Evolutionary conservation across 2,329 filamentous ascomycete species (phyloP), one percentile per base, ranked within the genome.

Genomic region (Cordyceps javanica): DNA sequence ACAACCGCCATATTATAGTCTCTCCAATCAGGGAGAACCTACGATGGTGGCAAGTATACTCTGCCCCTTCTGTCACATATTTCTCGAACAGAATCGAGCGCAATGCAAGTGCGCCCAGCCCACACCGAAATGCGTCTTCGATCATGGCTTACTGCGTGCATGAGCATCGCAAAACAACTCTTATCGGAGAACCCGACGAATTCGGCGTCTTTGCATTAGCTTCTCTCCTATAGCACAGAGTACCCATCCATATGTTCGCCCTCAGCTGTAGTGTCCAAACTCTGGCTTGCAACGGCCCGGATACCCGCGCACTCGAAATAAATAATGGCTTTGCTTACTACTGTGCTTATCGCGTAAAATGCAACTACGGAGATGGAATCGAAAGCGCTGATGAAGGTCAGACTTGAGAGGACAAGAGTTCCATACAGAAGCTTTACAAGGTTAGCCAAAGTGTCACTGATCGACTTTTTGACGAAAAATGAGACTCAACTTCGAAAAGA

Each of bases 321-420:
- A 10, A 55, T 11, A 16, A 55, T 39, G 21, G 52, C 52, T 21
- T 38, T 55, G 34, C 41, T 48, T 9, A 34, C 42, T 28, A 55
- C 30, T 23, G 52, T 39, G 42, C 52, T 55, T 3, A 55, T 21
- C 9, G 52, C 41, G 23, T 46, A 55, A 5, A 25, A 55, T 5
- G 41, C 52, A 10, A 55, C 52, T 19, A 48, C 41, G 8, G 23
- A 3, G 41, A 55, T 55, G 19, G 52, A 46, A 19, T 55, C 42
- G 32, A 55, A 55, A 30, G 52, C 52, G 52, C 52, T 55, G n/a
- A 55, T 55, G 23, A 55, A 55, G 9, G 42, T 46, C 21, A 55
- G 52, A n/a, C 52, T 55, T 16, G 52, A 55, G 16, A 55, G 30
- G 23, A 55, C 52, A 11, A 55, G 32, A 3, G 52, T 55, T 9